Conservation (phyloP, 495 filamentous ascomycete species). For the Aspergillus funiculosus region DNA sequence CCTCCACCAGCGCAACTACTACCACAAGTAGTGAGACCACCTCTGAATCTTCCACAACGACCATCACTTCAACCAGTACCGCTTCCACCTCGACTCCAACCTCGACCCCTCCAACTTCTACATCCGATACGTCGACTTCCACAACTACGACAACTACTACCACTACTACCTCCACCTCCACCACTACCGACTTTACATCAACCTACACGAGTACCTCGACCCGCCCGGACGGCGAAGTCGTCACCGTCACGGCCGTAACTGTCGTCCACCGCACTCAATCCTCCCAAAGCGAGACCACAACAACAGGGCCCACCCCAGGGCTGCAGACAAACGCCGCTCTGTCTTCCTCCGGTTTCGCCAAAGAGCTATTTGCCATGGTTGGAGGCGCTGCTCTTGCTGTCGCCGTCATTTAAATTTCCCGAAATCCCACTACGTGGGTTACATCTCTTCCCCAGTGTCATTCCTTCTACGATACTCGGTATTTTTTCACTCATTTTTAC, state of each 20-base stretch:
- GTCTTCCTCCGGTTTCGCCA: constrained; percentile 25
- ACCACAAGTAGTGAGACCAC: constrained; percentile 6
- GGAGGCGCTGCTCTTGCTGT: constrained; percentile 38
- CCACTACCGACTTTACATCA: constrained; percentile 25
- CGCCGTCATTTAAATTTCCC: constrained; percentile 30
- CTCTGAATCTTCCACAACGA: constrained; percentile 15
- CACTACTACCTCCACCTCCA: constrained; percentile 31
- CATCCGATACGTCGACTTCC: constrained; percentile 17
- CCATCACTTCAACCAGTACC: neutral
- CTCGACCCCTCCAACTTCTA: constrained; percentile 19
- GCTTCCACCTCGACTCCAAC: constrained; percentile 4
- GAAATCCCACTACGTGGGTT: neutral
- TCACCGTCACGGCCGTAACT: constrained; percentile 45
- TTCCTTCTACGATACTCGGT: neutral
- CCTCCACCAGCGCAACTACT: constrained; percentile 20
- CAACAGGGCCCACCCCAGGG: constrained; percentile 27
- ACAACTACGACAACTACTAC: constrained; percentile 27
- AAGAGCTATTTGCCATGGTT: constrained; percentile 42
- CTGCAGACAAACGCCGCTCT: constrained; percentile 41
- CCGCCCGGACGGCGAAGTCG: constrained; percentile 48
- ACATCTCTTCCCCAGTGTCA: neutral
- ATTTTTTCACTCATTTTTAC: neutral
- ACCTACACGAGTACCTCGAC: constrained; percentile 27
- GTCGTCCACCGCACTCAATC: constrained; percentile 35
- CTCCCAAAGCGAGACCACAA: constrained; percentile 21